Percentiles rank a stretch among this genome's conserved stretches.
Evolutionary conservation across 2,329 filamentous ascomycete species (phyloP).

Genomic region (Dactylellina leptospora): DNA sequence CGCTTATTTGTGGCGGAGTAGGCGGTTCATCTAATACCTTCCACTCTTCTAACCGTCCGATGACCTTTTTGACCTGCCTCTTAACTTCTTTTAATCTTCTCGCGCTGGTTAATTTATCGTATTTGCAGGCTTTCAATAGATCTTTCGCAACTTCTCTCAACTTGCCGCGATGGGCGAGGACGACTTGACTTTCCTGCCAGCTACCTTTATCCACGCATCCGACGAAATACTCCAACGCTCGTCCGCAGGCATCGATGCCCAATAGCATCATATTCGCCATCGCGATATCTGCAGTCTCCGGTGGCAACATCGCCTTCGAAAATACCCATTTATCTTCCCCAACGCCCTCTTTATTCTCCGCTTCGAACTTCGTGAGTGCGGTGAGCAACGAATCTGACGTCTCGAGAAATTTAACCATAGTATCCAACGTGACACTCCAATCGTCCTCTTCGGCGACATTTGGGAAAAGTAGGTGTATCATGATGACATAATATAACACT

Average conservation of each 20-base stretch:
- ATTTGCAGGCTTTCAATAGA: constrained; percentile 32
- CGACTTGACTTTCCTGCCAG: constrained; percentile 47
- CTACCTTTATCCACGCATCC: constrained; percentile 42
- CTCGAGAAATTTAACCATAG: constrained; percentile 45
- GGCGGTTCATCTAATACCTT: constrained; percentile 26
- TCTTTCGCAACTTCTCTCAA: constrained; percentile 35
- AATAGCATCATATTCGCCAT: constrained; percentile 54
- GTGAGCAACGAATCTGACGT: constrained; percentile 23
- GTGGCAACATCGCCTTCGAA: constrained; percentile 41
- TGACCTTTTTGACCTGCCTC: constrained; percentile 48
- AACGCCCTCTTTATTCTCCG: constrained; percentile 13
- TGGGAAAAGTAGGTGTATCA: constrained; percentile 53
- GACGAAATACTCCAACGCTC: constrained; percentile 47
- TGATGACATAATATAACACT: constrained; percentile 50
- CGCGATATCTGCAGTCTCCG: constrained; percentile 38
- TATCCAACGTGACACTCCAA: constrained; percentile 46
- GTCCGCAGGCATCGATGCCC: constrained; percentile 51
- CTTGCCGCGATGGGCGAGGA: constrained; percentile 27
- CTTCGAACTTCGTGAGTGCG: constrained; percentile 32
- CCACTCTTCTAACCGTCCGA: constrained; percentile 34
- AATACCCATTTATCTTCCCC: constrained; percentile 46
- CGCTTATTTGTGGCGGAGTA: constrained; percentile 12
- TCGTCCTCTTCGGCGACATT: constrained; percentile 38
- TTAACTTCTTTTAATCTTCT: constrained; percentile 50
- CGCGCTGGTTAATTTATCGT: constrained; percentile 37